Evolutionary conservation across 106 monocot species (phyloP), one percentile per base, ranked within the genome.

Genomic region (Allium fistulosum): DNA sequence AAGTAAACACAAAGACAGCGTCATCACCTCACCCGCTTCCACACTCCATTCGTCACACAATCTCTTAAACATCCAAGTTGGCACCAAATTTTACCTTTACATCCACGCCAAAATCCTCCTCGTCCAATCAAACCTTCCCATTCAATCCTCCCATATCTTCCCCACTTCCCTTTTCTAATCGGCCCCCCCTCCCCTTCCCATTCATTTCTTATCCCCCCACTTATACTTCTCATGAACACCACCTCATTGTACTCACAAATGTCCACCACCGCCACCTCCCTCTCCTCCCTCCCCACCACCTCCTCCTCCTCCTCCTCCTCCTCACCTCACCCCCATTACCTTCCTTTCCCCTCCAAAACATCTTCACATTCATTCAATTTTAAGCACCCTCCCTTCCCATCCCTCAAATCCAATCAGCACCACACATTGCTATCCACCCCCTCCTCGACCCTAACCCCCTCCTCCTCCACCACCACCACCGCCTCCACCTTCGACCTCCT

Each of bases 401-500:
- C 37, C 15, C n/a, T 56, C 37, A 15, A 7, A 1, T 58, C 14
- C 57, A 17, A 55, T 11, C 61, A 11, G 53, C 67, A 67, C 53
- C 50, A 79, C 48, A n/a, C 75, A 48, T 75, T 75, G 56, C 27
- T 61, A 13, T 48, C 64, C 26, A 53, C 82, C 49, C 14, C 79
- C 26, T 53, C 75, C 49, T 47, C 76, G 11, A 14, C 67, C 17
- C 64, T 73, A 0, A 37, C 70, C 37, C 49, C 80, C 51, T 10
- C 82, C 27, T 26, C 77, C 62, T 45, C 79, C 22, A 9, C 81
- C 27, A 58, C 72, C 49, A 1, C 75, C 18, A 10, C 74, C n/a
- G 7, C 85, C 48, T 49, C 83, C 61, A 69, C 91, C 46, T 70
- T 92, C 11, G 84, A 89, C 67, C 74, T 77, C 67, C 86, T 97